Base-by-base conservation (phyloP, 2,329 filamentous ascomycete species). In the Ophiostoma pallidulum region DNA sequence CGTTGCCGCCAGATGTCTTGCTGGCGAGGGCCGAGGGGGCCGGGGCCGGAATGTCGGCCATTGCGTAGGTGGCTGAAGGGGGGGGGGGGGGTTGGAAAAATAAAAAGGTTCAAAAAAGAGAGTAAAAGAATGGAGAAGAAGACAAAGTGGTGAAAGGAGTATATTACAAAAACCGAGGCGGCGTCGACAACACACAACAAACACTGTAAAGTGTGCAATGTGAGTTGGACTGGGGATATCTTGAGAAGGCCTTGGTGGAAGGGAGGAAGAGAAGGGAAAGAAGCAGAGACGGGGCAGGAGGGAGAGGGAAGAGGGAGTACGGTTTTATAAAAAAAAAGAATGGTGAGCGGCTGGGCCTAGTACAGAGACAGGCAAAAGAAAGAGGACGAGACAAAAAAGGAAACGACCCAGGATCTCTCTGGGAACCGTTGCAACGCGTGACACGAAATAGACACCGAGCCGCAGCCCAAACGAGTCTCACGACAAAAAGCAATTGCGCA, bases 1-100 rank as follows among this genome's bases (percentile, higher is more conserved):
- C 72, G 59, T 86, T 85, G 56, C 82, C 81, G 51, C 82, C 82
- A 0, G 70, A 59, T 2, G 80, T 85, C 60, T 72, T 74, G 32
- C 58, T 43, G 41, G 50, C 57, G 6, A 38, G 16, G 13, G 41
- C 52, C 50, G 56, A 52, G 33, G 53, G 41, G 37, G 47, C 32
- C 7, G 44, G 19, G 20, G 47, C 26, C 24, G 45, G 32, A 20
- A 47, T 18, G 31, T 54, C 55, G 24, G 55, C 51, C 58, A 59
- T 58, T 39, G 14, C 33, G n/a, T n/a, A n/a, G 19, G 20, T 19
- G 28, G 26, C 16, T 19, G 31, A 8, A 24, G 6, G 32, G 24
- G 24, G 24, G 26, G 32, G 5, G 31, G 12, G 5, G 4, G 12
- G 31, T 33, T 8, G 31, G 14, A 33, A 33, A 12, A 33, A 14